phyloP scores from a whole-genome alignment of 176 grass and related monocot genomes.

The Triticum timopheevii region DNA sequence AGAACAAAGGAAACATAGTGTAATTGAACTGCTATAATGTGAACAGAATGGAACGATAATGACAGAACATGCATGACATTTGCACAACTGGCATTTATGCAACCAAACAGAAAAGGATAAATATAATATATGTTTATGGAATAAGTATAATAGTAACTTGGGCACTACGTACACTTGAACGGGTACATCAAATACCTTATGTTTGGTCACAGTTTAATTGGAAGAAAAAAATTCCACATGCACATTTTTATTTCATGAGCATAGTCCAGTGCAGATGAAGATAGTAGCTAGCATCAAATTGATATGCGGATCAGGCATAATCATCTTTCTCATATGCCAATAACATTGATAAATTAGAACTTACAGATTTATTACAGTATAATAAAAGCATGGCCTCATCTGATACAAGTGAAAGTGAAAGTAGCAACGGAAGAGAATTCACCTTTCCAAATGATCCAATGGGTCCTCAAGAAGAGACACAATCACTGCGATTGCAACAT shows the following conservation, averaged over 20 bases:
- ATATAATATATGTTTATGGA: neutral
- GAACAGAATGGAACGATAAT: slow-evolving; percentile 17
- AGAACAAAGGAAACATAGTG: neutral
- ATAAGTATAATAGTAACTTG: neutral
- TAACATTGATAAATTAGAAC: slow-evolving; percentile 1
- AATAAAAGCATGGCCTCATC: slow-evolving; percentile 2
- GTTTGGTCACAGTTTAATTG: neutral
- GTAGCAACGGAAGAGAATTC: slow-evolving; percentile 16
- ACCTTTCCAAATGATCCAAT: slow-evolving; percentile 84
- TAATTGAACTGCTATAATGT: slow-evolving; percentile 19
- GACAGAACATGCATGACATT: slow-evolving; percentile 6
- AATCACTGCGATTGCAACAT: slow-evolving; percentile 72
- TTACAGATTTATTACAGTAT: neutral
- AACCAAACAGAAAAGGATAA: neutral
- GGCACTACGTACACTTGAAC: neutral
- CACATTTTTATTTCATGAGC: slow-evolving; percentile 10
- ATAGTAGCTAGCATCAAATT: slow-evolving; percentile 20
- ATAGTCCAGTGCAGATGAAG: neutral
- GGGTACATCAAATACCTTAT: neutral
- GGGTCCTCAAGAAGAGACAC: slow-evolving; percentile 92
- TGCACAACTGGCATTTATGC: neutral
- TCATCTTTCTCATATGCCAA: slow-evolving; percentile 8
- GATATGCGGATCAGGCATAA: neutral
- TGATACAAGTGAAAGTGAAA: neutral
- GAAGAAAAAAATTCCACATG: neutral